Base-by-base conservation (phyloP, 768 basidiomycete species). In the Suillus subaureus region DNA sequence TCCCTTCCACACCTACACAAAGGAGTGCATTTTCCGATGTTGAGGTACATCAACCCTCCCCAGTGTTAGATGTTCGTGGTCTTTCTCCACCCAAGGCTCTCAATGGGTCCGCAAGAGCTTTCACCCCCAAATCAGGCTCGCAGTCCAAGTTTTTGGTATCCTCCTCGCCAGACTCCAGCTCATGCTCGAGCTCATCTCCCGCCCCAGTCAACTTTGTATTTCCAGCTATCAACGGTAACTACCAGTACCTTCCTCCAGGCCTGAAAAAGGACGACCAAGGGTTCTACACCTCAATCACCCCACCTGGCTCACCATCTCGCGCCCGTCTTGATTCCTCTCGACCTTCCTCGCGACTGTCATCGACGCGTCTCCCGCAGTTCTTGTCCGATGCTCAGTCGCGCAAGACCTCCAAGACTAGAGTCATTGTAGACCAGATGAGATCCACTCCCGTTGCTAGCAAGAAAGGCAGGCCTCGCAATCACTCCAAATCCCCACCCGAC, bases 381-480 rank as follows among this genome's bases (percentile, higher is more conserved):
- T 75, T 87, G 33, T 79, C 83, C 55, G 82, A 83, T 42, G 69
- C 70, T 21, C 62, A 26, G 70, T 67, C 75, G 61, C 79, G 75
- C 13, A 79, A 85, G 26, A 71, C 79, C 39, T 88, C 87, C 26
- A 84, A 83, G 70, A 89, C 87, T 23, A 81, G 87, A 15, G 83
- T 85, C 67, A 84, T 89, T 49, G 84, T 89, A 37, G 87, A 89
- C 67, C 80, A 81, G 42, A 72, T 88, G 47, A 82, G 85, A 62
- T 84, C 81, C 8, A 72, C 75, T 54, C 64, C 70, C 18, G 61
- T 70, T 15, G 2, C 33, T 13, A 28, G 9, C 21, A 61, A 60
- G 54, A 63, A 63, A 40, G 56, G 57, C 33, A n/a, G 52, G 3
- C 69, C 71, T 26, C 71, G 73, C 13, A 60, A 69, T 45, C 69